Base-by-base conservation (phyloP, 2,329 filamentous ascomycete species). In the Albifimbria verrucaria region DNA sequence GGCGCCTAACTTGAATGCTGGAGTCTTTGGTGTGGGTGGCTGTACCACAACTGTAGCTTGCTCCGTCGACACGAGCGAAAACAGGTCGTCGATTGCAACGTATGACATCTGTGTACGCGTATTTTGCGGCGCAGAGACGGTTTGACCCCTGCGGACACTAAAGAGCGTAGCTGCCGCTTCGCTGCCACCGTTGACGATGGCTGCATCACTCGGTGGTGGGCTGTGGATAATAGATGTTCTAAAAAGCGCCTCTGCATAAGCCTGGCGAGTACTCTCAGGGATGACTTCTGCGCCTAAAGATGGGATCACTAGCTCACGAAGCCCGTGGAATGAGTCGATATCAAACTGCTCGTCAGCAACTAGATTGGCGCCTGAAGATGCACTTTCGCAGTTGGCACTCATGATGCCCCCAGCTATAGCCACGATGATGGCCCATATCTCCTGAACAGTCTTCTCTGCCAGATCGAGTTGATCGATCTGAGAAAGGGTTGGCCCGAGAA, bases 281-380 rank as follows among this genome's bases (percentile, higher is more conserved):
- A 97, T 80, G 2, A 75, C 71, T 6, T 80, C 66, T 0, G 84
- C 81, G 2, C 92, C 89, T 0, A 97, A 79, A 2, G 82, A 74
- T 0, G 90, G 87, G 4, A 91, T 87, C 41, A 96, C 85, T 28
- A 97, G 77, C 10, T 82, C 77, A 39, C 86, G 81, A 1, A 97
- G 75, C 48, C 80, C 78, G 25, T 73, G 73, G 66, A 97, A 95
- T 1, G 89, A 86, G 1, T 74, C 64, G 18, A 96, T 88, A 66
- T 99, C 94, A 62, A 95, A 95, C 2, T 77, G 70, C 70, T 97
- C 87, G 63, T 99, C 93, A 9, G 77, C 76, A 3, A 74, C 68
- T 32, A 92, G 77, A 55, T 78, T 69, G 1, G 78, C 67, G 2
- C 67, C 70, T 7, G 74, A 66, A 15, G 75, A 64, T 28, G 78